Evolutionary conservation across 495 filamentous ascomycete genomes (phyloP), one percentile per base, ranked within the genome.

Genomic region (Penicillium bialowiezense): DNA sequence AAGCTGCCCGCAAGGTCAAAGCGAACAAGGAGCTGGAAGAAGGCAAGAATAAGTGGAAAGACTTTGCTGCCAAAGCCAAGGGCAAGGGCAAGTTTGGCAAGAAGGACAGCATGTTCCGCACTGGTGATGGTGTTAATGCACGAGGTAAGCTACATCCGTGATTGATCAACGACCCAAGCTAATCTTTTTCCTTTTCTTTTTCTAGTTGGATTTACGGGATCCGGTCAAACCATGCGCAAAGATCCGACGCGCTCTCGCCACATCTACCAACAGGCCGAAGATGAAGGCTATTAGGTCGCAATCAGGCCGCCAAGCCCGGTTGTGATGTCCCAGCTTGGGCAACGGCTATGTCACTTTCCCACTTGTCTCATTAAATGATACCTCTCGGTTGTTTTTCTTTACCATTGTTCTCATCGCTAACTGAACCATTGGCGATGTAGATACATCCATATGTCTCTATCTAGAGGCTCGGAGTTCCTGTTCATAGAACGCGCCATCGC

Each of bases 61-160:
- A 91, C 56, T 98, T 95, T 63, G 83, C 80, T 32, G 74, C 75
- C 51, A 95, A 93, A 70, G 86, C 85, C 19, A 91, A 90, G 63
- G 72, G 74, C 55, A 95, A 91, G 71, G 86, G 87, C 15, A 90
- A 90, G 62, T 73, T 82, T 32, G 87, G 82, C 38, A 90, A 88
- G 71, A 96, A 96, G 74, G 91, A 97, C 13, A 95, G 89, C 72
- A 96, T 97, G 93, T 98, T 98, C 59, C 81, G 95, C 20, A 96
- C 91, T 2, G 88, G 88, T 0, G 90, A 95, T 20, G 86, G 89
- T 36, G 76, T 92, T 10, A 81, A 89, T 55, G 90, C 88, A 38
- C 78, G 90, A 85, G 91, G 91, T 96, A 73, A 49, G 69, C 53
- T 47, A 21, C 48, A 5, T 13, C 5, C 21, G 21, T 39, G 12